Base-by-base conservation (phyloP, 768 basidiomycete species). In the Boletus rufocinnamomeus region DNA sequence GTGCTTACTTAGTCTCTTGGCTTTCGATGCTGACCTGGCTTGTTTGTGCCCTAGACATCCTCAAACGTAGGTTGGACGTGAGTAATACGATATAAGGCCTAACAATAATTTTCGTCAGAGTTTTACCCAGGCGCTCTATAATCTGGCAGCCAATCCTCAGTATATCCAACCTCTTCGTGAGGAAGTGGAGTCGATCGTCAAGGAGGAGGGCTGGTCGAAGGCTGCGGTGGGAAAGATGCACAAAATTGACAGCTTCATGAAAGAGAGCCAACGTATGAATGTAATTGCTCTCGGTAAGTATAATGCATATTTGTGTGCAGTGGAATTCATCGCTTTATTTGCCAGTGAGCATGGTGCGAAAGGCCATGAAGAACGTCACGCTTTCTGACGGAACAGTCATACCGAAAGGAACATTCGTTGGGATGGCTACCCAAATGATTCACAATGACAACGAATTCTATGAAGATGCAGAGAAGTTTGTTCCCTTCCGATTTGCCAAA, bases 361-460 rank as follows among this genome's bases (percentile, higher is more conserved):
- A 53, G 32, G 41, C 56, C n/a, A 23, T 56, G 56, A 65, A 48
- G 21, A 59, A 65, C 8, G 23, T 56, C 10, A 65, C 57, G 1
- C 69, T 79, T 50, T 72, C 76, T 0, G 75, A 79, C 47, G 78
- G 76, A 11, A 77, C 76, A 0, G 54, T 72, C 27, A 58, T 77
- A 16, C 78, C 76, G 1, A 61, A 68, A 28, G 78, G 74, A 9
- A 63, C 69, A 7, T 58, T 66, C n/a, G 35, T 76, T 1, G 52
- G 64, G 2, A 56, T 66, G 17, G 66, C 74, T 6, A 49, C 61
- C 6, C 62, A 63, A 21, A 62, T 62, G 4, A 53, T 68, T 2
- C 74, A 75, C 50, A 25, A 32, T 21, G 67, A 70, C 43, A 40
- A 53, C 1, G 38, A 53, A 21, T 10, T 58, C 14, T 79, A 80